Base-by-base conservation (phyloP, 2,329 filamentous ascomycete species). In the Sporothrix dimorphospora region DNA sequence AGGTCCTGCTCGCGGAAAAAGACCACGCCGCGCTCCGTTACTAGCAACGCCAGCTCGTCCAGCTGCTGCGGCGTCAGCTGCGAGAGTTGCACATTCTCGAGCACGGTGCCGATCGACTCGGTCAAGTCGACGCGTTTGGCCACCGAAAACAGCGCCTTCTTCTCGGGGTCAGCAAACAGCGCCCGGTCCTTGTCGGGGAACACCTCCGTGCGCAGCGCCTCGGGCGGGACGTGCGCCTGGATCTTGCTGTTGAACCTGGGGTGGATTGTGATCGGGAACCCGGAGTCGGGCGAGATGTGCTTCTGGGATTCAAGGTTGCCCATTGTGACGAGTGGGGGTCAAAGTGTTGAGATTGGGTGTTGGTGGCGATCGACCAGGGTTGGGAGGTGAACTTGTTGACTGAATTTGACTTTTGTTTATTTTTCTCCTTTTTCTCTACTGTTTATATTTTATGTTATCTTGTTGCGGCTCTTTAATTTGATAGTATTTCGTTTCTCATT, bases 1-100 rank as follows among this genome's bases (percentile, higher is more conserved):
- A 86, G 79, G 75, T 85, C 82, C 73, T 86, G 85, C 69, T 81
- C 79, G 16, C 83, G 81, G 73, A 85, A 85, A 75, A 86, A 85
- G 27, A 85, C 82, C 0, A 85, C 84, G 0, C 84, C 84, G 1
- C 84, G 80, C 74, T 85, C 82, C 14, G 80, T 80, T 3, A 84
- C 82, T 2, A 86, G 78, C 0, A 85, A 77, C 0, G 85, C 85
- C 3, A 87, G 79, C 71, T 87, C 85, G 74, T 87, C 85, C 2
- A 86, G 80, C 34, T 86, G 85, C 12, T 80, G 76, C 3, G 80
- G 78, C 1, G 76, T 82, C 8, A 87, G 77, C 24, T 82, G 81
- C 0, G 83, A 85, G 1, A 86, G 79, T 72, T 87, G 84, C 40
- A 76, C 77, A 49, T 78, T 77, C 63, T 81, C 78, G 3, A 83